Evolutionary conservation across 148 eudicot genomes (phyloP).

Genomic region (Camellia lanceoleosa): DNA sequence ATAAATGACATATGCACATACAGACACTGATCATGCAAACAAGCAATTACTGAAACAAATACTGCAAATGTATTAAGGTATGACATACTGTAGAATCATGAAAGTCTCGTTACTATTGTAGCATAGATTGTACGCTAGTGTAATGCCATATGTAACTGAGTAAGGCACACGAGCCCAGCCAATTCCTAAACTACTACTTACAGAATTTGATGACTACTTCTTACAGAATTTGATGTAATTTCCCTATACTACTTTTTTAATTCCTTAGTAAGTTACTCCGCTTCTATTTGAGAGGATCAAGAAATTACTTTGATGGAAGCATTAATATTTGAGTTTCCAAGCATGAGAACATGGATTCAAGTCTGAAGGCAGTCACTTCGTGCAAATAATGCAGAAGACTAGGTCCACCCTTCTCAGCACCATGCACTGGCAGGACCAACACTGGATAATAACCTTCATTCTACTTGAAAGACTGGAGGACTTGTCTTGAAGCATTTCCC

Average conservation of each 20-base stretch:
- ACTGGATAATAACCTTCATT: no score
- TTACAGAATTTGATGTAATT: background rate
- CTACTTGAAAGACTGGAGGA: background rate
- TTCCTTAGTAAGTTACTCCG: background rate
- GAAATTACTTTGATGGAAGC: background rate
- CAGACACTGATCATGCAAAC: slow-evolving; percentile 2
- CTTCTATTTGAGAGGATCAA: background rate
- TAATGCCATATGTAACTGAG: background rate
- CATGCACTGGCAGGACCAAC: background rate
- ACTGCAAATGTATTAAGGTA: background rate
- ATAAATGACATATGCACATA: background rate
- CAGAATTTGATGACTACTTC: background rate
- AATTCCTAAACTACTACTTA: background rate
- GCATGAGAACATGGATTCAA: background rate
- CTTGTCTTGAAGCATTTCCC: background rate
- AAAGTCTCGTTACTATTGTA: background rate
- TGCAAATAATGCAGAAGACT: background rate
- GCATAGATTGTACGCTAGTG: background rate
- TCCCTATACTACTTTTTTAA: background rate
- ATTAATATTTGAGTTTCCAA: background rate
- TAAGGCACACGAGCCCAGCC: background rate
- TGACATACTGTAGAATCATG: background rate
- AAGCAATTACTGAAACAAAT: slow-evolving; percentile 4
- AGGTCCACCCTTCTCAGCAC: background rate
- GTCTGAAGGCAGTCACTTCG: background rate